Conservation (phyloP, 2,329 filamentous ascomycete species). For the Hymenoscyphus repandus region DNA sequence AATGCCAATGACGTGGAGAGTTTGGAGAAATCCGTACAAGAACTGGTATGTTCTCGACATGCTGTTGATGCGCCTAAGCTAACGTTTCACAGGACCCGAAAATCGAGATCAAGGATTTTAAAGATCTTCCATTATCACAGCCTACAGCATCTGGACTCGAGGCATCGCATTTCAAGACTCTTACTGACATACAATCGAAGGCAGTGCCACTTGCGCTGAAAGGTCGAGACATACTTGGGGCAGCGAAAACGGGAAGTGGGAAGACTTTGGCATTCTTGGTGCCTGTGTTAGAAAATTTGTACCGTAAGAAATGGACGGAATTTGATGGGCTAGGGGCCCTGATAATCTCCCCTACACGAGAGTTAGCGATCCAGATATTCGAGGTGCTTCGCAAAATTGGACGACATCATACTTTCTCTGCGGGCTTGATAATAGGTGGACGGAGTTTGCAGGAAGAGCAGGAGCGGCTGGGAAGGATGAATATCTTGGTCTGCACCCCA, state of each 20-base stretch:
- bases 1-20: slow-evolving; percentile 28
- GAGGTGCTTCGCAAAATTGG: slow-evolving; percentile 89
- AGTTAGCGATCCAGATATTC: slow-evolving; percentile 95
- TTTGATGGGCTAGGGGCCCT: slow-evolving; percentile 87
- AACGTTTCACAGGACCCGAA: slow-evolving; percentile 27
- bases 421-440: slow-evolving; percentile 88
- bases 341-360: slow-evolving; percentile 88
- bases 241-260: slow-evolving; percentile 91
- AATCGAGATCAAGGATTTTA: slow-evolving; percentile 56
- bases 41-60: slow-evolving; percentile 24
- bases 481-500: slow-evolving; percentile 92
- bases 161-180: slow-evolving; percentile 78
- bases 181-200: slow-evolving; percentile 87
- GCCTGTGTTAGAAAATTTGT: slow-evolving; percentile 87
- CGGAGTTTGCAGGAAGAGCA: slow-evolving; percentile 85
- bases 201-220: slow-evolving; percentile 86
- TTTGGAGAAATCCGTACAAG: slow-evolving; percentile 27
- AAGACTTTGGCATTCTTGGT: slow-evolving; percentile 93
- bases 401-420: slow-evolving; percentile 82
- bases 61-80: slow-evolving; percentile 7
- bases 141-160: slow-evolving; percentile 75
- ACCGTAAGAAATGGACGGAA: slow-evolving; percentile 83
- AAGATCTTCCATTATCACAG: slow-evolving; percentile 79
- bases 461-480: slow-evolving; percentile 83
- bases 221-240: slow-evolving; percentile 82